phyloP scores from a whole-genome alignment of 2,329 filamentous ascomycete genomes.

The Nothophaeocryptopus gaeumannii region DNA sequence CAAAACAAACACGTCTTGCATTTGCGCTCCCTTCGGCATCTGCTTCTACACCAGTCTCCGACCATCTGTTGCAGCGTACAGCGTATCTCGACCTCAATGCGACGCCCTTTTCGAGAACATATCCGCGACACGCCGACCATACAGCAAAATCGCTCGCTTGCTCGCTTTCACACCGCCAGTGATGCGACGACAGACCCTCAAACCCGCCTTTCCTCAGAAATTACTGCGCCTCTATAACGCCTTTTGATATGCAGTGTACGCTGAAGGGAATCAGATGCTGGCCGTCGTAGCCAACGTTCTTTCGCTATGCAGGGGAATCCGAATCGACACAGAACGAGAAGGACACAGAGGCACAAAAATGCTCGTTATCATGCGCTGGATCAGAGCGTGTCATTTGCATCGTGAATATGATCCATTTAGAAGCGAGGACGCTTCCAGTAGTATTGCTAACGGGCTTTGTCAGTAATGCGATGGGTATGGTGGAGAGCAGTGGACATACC shows the following conservation, averaged over 20 bases:
- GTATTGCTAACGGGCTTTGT: constrained; percentile 57
- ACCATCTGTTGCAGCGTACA: no score
- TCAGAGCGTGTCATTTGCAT: constrained; percentile 3
- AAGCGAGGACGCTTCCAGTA: constrained; percentile 63
- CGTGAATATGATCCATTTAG: constrained; percentile 22
- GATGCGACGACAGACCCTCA: background rate
- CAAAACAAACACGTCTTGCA: constrained; percentile 9
- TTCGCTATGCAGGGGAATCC: constrained; percentile 27
- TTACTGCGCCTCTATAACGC: constrained; percentile 3
- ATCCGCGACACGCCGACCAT: no score
- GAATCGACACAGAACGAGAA: constrained; percentile 21
- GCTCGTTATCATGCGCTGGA: constrained; percentile 3
- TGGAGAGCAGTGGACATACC: constrained; percentile 55
- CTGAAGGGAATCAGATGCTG: constrained; percentile 8
- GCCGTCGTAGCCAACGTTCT: constrained; percentile 16
- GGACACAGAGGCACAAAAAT: constrained; percentile 11
- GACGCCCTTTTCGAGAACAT: no score
- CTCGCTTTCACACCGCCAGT: background rate
- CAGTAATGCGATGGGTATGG: constrained; percentile 5
- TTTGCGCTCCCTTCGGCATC: background rate
- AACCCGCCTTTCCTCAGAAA: constrained; percentile 1
- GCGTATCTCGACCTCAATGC: no score
- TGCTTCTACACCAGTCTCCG: no score
- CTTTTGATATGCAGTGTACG: constrained; percentile 6
- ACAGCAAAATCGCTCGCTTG: background rate